phyloP scores from a whole-genome alignment of 1,139 yeast genomes.

The Yamadazyma atmosphaerica region DNA sequence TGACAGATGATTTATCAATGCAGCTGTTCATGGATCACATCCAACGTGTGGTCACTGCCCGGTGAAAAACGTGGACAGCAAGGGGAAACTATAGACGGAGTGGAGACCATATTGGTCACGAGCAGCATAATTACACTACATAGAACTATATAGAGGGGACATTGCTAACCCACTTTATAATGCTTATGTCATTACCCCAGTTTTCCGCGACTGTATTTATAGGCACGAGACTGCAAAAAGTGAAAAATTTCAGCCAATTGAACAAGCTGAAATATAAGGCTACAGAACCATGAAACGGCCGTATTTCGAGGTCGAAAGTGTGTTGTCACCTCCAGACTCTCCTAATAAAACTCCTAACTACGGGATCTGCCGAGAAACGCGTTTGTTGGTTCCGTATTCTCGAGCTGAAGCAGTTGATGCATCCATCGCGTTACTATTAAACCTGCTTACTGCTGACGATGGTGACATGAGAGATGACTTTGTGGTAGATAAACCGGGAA shows the following conservation, averaged over 20 bases:
- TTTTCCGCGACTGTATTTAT: too few species aligned
- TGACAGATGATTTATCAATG: constrained; percentile 71
- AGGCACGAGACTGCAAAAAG: too few species aligned
- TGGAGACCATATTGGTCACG: too few species aligned
- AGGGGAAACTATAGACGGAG: too few species aligned
- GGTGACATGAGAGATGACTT: constrained; percentile 9
- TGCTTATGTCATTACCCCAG: constrained; percentile 9
- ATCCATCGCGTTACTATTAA: constrained; percentile 4
- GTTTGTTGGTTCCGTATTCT: constrained; percentile 5
- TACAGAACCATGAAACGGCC: constrained; percentile 8
- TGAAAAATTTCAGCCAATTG: background rate
- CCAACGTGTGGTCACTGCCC: constrained; percentile 34
- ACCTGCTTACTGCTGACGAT: constrained; percentile 4
- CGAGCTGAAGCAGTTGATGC: constrained; percentile 4
- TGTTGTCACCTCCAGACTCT: constrained; percentile 11
- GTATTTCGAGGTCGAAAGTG: constrained; percentile 2
- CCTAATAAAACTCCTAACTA: constrained; percentile 10
- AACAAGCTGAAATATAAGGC: constrained; percentile 1
- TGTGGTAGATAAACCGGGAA: constrained; percentile 9
- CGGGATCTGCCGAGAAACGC: constrained; percentile 5
- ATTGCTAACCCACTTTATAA: too few species aligned
- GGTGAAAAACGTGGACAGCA: too few species aligned
- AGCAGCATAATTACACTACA: too few species aligned
- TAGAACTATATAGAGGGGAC: too few species aligned
- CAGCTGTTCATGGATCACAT: constrained; percentile 68